Conservation (phyloP, 1,284 basidiomycete genomes). For the Naganishia liquefaciens region DNA sequence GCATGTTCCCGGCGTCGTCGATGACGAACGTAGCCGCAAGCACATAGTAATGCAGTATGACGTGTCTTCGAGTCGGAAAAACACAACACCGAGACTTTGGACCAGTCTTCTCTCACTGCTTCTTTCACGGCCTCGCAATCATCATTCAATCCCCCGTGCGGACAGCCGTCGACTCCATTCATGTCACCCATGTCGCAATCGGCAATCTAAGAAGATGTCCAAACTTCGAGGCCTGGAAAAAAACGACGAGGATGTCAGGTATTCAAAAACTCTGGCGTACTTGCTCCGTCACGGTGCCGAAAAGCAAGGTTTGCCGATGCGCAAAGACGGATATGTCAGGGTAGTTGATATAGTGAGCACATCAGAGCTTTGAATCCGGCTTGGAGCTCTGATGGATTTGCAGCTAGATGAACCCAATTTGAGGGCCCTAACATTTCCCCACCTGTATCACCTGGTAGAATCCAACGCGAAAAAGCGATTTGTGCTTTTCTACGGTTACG, state of each 20-base stretch:
- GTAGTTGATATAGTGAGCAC: conserved; percentile 70
- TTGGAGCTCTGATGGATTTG: too few species aligned
- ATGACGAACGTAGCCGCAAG: background rate
- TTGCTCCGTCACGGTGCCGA: conserved; percentile 80
- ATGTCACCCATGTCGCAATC: background rate
- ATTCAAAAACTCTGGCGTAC: conserved; percentile 80
- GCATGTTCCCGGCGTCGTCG: conserved; percentile 11
- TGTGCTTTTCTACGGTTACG: conserved; percentile 64
- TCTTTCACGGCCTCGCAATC: background rate
- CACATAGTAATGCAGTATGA: background rate
- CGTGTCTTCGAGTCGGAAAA: background rate
- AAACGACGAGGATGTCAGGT: conserved; percentile 48
- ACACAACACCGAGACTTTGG: background rate
- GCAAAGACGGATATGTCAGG: conserved; percentile 75
- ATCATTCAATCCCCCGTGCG: background rate
- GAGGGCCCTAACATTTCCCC: conserved; percentile 60
- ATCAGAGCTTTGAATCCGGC: too few species aligned
- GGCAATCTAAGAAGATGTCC: too few species aligned
- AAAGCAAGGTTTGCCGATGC: conserved; percentile 70
- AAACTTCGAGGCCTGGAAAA: conserved; percentile 32
- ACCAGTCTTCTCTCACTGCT: background rate
- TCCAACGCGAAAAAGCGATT: conserved; percentile 77
- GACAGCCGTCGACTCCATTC: background rate
- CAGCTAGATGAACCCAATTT: conserved; percentile 63
- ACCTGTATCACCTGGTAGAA: conserved; percentile 70